Conservation (phyloP, 805 yeast genomes). For the Spathaspora boniae region DNA sequence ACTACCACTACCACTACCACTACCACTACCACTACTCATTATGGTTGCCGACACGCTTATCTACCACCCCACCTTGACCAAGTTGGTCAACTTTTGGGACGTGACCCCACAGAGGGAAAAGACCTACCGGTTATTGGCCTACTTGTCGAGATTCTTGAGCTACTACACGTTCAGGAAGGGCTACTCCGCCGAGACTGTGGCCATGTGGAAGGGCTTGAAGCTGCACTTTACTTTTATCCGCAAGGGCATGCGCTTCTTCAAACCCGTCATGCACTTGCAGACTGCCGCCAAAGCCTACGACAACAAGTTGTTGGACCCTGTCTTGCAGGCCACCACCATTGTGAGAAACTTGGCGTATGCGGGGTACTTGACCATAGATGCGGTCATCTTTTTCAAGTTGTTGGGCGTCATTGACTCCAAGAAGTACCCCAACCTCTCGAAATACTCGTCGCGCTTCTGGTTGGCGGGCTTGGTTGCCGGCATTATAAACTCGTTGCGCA, state of each 20-base stretch:
- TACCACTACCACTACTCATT: too few species aligned
- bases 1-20: neutral
- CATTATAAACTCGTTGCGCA: slow-evolving; percentile 47
- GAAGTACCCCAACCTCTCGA: slow-evolving; percentile 48
- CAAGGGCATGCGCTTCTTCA: slow-evolving; percentile 79
- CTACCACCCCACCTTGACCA: slow-evolving; percentile 70
- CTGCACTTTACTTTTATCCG: slow-evolving; percentile 65
- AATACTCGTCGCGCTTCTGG: slow-evolving; percentile 73
- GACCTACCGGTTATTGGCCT: slow-evolving; percentile 72
- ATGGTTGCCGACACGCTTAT: slow-evolving; percentile 69
- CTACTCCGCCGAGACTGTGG: slow-evolving; percentile 43
- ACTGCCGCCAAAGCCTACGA: slow-evolving; percentile 65
- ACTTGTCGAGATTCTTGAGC: slow-evolving; percentile 70
- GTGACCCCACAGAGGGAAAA: slow-evolving; percentile 77
- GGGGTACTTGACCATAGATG: slow-evolving; percentile 61
- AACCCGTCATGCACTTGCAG: slow-evolving; percentile 71
- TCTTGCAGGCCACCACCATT: slow-evolving; percentile 50
- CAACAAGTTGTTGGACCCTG: slow-evolving; percentile 65
- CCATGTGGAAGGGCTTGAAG: slow-evolving; percentile 54
- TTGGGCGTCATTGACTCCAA: slow-evolving; percentile 51
- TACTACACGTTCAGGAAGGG: slow-evolving; percentile 59
- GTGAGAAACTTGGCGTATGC: slow-evolving; percentile 59
- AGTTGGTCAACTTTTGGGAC: slow-evolving; percentile 61
- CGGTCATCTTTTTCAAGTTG: slow-evolving; percentile 57
- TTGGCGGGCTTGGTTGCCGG: slow-evolving; percentile 65